Base-by-base conservation (phyloP, 2,329 filamentous ascomycete genomes). In the Phoma sp. region DNA sequence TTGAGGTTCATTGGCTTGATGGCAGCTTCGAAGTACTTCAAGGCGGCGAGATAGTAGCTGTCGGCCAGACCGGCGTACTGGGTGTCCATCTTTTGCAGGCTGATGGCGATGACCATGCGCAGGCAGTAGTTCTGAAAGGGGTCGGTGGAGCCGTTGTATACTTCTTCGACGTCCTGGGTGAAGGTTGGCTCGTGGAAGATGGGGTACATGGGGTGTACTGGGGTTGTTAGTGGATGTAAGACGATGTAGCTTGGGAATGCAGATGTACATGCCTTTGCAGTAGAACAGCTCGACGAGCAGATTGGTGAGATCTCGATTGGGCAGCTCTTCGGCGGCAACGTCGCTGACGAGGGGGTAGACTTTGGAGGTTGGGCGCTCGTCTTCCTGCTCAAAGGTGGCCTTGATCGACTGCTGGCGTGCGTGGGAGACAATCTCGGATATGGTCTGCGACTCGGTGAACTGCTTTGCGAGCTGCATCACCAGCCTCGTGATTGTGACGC, bases 391-490 rank as follows among this genome's bases (percentile, higher is more conserved):
- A 78, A 87, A 77, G 77, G 91, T 79, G 79, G 89, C 84, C 84
- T 88, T 81, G 78, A 89, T 81, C 71, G 86, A 78, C 80, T 85
- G 77, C 77, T 87, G 70, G 74, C 86, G 74, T 77, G 86, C 71
- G 84, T 93, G 89, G 3, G 93, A 91, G 26, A 97, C 91, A 42
- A 98, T 87, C 64, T 97, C 92, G 53, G 92, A 92, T 72, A 98
- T 97, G 61, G 89, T 92, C 74, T 92, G 91, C 5, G 92, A 89
- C 67, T 95, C 90, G 21, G 92, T 96, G 68, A 93, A 96, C 59
- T 92, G 89, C 77, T 96, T 98, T 47, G 93, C 93, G 75, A 96
- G 87, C 73, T 97, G 93, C 90, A 99, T 97, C 10, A 99, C 88
- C 63, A 98, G 83, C 25, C 93, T 87, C 11, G 93, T 96, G 80